These are phyloP conservation scores for Taphrina flavorubra DNA, from an alignment of 1,139 yeast species.

Conservation along the genomic window DNA sequence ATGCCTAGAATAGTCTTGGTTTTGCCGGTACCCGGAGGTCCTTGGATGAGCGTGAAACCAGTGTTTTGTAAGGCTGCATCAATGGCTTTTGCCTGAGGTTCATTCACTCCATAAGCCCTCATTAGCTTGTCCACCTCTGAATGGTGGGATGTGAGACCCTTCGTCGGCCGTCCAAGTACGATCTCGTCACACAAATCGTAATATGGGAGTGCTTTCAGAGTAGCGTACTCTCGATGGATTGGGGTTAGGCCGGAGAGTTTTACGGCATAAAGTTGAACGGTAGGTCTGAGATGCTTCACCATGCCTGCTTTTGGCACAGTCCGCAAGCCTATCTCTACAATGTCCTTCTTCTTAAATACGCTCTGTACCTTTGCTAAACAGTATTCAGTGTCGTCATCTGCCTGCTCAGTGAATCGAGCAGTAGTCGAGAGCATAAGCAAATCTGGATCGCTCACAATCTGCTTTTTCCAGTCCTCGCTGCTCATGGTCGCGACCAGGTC, in stretches of 20 bases:
- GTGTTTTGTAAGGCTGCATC: conserved; percentile 67
- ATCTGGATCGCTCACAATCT: conserved; percentile 74
- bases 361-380: conserved; percentile 83
- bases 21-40: conserved; percentile 98
- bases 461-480: conserved; percentile 59
- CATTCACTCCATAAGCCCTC: conserved; percentile 67
- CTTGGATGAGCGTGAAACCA: conserved; percentile 93
- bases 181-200: conserved; percentile 75
- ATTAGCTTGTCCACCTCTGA: conserved; percentile 47
- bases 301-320: conserved; percentile 61
- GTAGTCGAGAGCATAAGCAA: conserved; percentile 67
- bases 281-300: conserved; percentile 66
- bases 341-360: conserved; percentile 64
- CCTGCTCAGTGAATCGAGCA: conserved; percentile 27
- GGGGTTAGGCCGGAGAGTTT: conserved; percentile 70
- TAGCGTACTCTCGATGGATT: conserved; percentile 87
- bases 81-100: conserved; percentile 89
- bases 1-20: conserved; percentile 95
- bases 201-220: conserved; percentile 78
- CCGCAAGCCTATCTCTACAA: conserved; percentile 74
- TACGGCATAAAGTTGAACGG: conserved; percentile 68
- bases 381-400: conserved; percentile 49
- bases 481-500: conserved; percentile 84
- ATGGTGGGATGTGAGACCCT: conserved; percentile 35
- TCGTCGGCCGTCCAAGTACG: conserved; percentile 59